These are phyloP conservation scores for Kurtzmaniella natalensis DNA, from an alignment of 1,139 yeast species.

Conservation along the genomic window DNA sequence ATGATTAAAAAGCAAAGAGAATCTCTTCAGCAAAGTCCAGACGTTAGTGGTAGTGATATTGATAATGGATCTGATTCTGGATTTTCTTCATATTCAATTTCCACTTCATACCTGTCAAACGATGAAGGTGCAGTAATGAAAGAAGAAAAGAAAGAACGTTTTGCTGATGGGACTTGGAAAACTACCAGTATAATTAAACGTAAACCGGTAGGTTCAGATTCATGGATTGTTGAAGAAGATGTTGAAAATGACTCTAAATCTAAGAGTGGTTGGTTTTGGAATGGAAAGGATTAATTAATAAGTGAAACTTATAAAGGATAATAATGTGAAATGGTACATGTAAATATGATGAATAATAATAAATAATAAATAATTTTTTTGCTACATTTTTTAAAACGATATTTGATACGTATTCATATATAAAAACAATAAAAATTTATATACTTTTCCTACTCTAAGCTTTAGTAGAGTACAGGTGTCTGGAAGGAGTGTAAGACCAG, in stretches of 20 bases:
- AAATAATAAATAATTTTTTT: neutral
- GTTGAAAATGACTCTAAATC: conserved; percentile 6
- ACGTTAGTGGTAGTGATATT: conserved; percentile 20
- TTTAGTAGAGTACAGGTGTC: conserved; percentile 57
- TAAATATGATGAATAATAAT: neutral
- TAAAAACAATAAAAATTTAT: conserved; percentile 8
- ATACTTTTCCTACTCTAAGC: conserved; percentile 32
- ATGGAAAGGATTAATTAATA: conserved; percentile 2
- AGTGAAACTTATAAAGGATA: neutral
- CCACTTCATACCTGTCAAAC: conserved; percentile 41
- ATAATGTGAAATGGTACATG: neutral
- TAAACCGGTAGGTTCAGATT: conserved; percentile 30
- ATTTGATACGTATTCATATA: conserved; percentile 1
- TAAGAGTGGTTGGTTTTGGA: conserved; percentile 16
- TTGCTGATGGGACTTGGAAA: conserved; percentile 60
- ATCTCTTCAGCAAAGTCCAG: conserved; percentile 6
- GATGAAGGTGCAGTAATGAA: conserved; percentile 55
- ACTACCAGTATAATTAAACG: conserved; percentile 34
- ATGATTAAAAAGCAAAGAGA: conserved; percentile 10
- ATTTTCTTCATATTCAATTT: conserved; percentile 49
- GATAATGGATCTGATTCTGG: conserved; percentile 18
- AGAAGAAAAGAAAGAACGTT: conserved; percentile 50
- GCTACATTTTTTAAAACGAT: neutral
- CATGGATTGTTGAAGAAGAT: conserved; percentile 28
- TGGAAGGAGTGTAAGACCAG: conserved; percentile 51